Evolutionary conservation across 495 filamentous ascomycete genomes (phyloP).

Genomic region (Penicillium manginii): DNA sequence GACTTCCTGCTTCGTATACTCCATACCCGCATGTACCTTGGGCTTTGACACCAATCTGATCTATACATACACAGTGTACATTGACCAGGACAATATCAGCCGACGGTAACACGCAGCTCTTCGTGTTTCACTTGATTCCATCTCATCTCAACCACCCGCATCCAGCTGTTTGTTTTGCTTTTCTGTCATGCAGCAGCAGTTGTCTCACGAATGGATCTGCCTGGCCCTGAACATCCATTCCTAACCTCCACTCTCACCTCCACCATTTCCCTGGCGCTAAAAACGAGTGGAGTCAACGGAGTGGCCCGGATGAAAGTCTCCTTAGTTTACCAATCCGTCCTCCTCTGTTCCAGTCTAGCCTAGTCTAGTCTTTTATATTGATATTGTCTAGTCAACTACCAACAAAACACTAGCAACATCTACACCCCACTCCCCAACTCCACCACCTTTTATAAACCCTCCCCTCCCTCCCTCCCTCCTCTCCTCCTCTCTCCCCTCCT

Average conservation of each 20-base stretch:
- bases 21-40: too few species aligned
- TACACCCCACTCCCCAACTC: background rate
- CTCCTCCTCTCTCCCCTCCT: background rate
- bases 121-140: background rate
- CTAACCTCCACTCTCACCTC: too few species aligned
- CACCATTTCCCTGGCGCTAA: background rate
- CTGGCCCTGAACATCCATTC: background rate
- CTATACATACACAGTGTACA: background rate
- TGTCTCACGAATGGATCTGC: slow-evolving; percentile 3
- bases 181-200: background rate
- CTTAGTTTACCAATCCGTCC: background rate
- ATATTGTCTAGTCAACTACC: slow-evolving; percentile 1
- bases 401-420: background rate
- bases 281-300: slow-evolving; percentile 3
- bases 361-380: slow-evolving; percentile 1
- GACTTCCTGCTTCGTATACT: too few species aligned
- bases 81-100: background rate
- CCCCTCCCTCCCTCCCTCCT: background rate
- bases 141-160: background rate
- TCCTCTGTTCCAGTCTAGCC: background rate
- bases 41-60: too few species aligned
- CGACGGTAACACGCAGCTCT: slow-evolving; percentile 1
- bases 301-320: background rate
- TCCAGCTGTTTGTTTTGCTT: background rate
- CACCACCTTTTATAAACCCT: slow-evolving; percentile 1